These are phyloP conservation scores for Microbotryum violaceum DNA, from an alignment of 1,284 basidiomycete genomes.

Conservation along the genomic window DNA sequence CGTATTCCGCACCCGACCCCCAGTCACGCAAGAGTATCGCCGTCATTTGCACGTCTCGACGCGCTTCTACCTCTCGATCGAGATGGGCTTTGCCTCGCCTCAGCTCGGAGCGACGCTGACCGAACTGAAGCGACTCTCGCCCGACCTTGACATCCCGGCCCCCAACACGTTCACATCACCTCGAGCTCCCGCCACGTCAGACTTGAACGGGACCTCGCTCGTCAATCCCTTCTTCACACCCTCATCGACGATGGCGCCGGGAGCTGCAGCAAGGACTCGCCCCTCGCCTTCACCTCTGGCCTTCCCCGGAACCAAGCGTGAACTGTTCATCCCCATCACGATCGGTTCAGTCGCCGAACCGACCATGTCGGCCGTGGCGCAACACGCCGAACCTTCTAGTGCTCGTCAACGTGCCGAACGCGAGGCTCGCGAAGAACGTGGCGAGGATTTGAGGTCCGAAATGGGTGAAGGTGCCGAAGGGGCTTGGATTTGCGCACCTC, in stretches of 20 bases:
- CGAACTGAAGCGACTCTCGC: constrained; percentile 22
- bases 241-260: constrained; percentile 7
- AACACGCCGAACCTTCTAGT: constrained; percentile 4
- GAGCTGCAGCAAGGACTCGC: no score
- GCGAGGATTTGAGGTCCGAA: constrained; percentile 17
- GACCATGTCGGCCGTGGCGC: constrained; percentile 26
- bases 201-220: constrained; percentile 33
- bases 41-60: constrained; percentile 39
- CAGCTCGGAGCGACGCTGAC: constrained; percentile 24
- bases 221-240: constrained; percentile 29
- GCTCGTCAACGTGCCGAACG: constrained; percentile 18
- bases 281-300: constrained; percentile 11
- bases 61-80: constrained; percentile 40
- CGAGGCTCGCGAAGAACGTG: constrained; percentile 29
- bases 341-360: constrained; percentile 46
- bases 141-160: constrained; percentile 31
- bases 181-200: constrained; percentile 31
- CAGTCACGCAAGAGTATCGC: constrained; percentile 32
- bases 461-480: constrained; percentile 28
- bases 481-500: constrained; percentile 33
- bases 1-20: constrained; percentile 33
- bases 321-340: constrained; percentile 43
- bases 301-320: constrained; percentile 39
- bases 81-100: constrained; percentile 36
- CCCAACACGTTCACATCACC: constrained; percentile 31